Percentiles rank a stretch among this genome's conserved stretches.
phyloP scores from a whole-genome alignment of 805 yeast species.

The Starmerella stigmatis region DNA sequence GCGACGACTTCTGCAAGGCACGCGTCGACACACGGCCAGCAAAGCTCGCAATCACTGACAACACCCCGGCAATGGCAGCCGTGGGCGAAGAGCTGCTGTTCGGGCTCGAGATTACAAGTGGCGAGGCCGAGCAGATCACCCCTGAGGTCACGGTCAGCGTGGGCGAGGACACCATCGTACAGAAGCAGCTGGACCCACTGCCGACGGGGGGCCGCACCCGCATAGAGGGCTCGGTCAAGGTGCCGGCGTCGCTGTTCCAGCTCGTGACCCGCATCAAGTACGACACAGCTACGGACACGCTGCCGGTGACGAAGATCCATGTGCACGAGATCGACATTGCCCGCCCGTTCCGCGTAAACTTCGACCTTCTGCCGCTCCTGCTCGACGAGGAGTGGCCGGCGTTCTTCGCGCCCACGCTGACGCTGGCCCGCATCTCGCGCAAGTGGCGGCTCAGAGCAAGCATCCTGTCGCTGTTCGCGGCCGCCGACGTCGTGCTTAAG shows the following conservation, averaged over 20 bases:
- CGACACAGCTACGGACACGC: conserved; percentile 23
- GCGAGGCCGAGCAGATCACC: conserved; percentile 25
- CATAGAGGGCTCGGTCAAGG: conserved; percentile 8
- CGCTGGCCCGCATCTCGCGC: conserved; percentile 28
- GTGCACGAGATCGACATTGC: conserved; percentile 27
- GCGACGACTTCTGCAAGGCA: conserved; percentile 8
- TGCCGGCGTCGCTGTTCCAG: conserved; percentile 15
- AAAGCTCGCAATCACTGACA: conserved; percentile 17
- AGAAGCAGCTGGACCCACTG: background rate
- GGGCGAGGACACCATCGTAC: background rate
- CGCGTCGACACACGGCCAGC: conserved; percentile 28
- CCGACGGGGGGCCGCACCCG: background rate
- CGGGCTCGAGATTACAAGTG: conserved; percentile 20
- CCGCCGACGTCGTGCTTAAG: conserved; percentile 12
- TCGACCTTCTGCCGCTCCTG: conserved; percentile 30
- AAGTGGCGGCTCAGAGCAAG: conserved; percentile 31
- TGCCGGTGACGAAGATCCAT: conserved; percentile 25
- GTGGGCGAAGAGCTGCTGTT: conserved; percentile 25
- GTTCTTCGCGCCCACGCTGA: conserved; percentile 28
- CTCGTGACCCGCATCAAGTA: conserved; percentile 14
- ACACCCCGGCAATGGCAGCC: conserved; percentile 21
- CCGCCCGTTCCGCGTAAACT: conserved; percentile 32
- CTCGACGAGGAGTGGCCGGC: conserved; percentile 32
- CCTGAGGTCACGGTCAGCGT: conserved; percentile 15
- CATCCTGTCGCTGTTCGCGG: conserved; percentile 24